Evolutionary conservation across 2,329 filamentous ascomycete species (phyloP).

Genomic region (Colletotrichum falcatum): DNA sequence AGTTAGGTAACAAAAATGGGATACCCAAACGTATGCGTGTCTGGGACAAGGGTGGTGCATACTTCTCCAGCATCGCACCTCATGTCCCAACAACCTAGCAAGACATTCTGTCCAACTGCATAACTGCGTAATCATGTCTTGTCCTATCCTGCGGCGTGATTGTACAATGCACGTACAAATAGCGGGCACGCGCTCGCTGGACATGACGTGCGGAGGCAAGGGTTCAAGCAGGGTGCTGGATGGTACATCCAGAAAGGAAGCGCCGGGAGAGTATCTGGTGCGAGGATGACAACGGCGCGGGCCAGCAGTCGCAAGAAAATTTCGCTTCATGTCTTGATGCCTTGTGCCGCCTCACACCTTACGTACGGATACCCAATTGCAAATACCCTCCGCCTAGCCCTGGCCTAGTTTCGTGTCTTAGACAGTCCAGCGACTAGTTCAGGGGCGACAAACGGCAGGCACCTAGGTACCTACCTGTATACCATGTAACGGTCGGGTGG

Average conservation of each 20-base stretch:
- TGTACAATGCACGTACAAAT: background rate
- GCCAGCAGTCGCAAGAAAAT: background rate
- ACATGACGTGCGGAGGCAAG: constrained; percentile 20
- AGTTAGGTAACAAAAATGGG: background rate
- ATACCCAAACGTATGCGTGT: background rate
- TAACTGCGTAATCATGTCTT: background rate
- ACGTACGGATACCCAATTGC: constrained; percentile 20
- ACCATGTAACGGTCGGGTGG: constrained; percentile 28
- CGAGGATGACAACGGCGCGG: constrained; percentile 1
- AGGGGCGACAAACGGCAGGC: constrained; percentile 31
- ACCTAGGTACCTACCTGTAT: constrained; percentile 1
- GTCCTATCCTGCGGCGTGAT: background rate
- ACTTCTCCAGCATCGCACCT: background rate
- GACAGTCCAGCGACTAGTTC: constrained; percentile 11
- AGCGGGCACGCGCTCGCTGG: background rate
- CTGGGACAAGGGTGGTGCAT: background rate
- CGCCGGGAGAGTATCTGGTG: too few relatives aligned
- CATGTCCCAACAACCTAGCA: background rate
- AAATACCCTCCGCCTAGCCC: constrained; percentile 33
- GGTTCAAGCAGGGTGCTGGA: background rate
- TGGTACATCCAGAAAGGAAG: constrained; percentile 3
- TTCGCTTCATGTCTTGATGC: constrained; percentile 7
- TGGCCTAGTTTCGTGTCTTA: constrained; percentile 28
- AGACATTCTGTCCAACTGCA: background rate
- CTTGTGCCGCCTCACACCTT: background rate